These are phyloP conservation scores for Pleurotus platypus DNA, from an alignment of 768 basidiomycete species.

Conservation along the genomic window DNA sequence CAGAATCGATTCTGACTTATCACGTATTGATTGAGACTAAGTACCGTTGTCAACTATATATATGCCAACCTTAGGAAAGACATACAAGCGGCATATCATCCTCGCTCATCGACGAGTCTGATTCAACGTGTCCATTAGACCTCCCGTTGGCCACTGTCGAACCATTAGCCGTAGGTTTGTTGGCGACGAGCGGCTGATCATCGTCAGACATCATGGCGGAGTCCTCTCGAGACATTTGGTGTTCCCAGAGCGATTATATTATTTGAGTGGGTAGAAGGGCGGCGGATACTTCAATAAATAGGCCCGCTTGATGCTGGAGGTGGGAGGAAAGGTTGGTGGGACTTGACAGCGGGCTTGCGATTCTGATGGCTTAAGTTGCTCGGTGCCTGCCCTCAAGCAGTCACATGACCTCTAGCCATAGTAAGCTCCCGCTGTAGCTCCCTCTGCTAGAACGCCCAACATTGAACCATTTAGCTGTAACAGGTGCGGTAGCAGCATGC, in stretches of 20 bases:
- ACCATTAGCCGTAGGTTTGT: constrained; percentile 36
- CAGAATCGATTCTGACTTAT: constrained; percentile 37
- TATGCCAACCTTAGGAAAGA: constrained; percentile 10
- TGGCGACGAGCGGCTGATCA: constrained; percentile 48
- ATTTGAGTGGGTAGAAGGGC: constrained; percentile 19
- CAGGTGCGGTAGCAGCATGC: not conserved
- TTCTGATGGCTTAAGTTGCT: constrained; percentile 37
- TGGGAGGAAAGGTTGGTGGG: constrained; percentile 19
- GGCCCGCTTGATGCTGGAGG: constrained; percentile 17
- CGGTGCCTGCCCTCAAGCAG: constrained; percentile 56
- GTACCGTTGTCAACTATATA: constrained; percentile 8
- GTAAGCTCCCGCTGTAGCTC: constrained; percentile 2
- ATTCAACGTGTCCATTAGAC: constrained; percentile 34
- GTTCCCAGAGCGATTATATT: constrained; percentile 7
- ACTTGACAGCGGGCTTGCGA: constrained; percentile 23
- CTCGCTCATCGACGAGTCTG: constrained; percentile 53
- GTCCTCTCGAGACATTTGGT: constrained; percentile 39
- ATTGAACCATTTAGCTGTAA: not conserved
- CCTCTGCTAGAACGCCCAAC: constrained; percentile 12
- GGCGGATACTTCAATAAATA: constrained; percentile 17
- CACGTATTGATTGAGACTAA: constrained; percentile 52
- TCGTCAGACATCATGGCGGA: constrained; percentile 56
- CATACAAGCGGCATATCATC: constrained; percentile 72
- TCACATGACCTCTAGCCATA: constrained; percentile 25
- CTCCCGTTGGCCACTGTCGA: constrained; percentile 41